Evolutionary conservation across 352 stramenopile species (phyloP), one percentile per base, ranked within the genome.

Genomic region (Globisporangium carolinianum): DNA sequence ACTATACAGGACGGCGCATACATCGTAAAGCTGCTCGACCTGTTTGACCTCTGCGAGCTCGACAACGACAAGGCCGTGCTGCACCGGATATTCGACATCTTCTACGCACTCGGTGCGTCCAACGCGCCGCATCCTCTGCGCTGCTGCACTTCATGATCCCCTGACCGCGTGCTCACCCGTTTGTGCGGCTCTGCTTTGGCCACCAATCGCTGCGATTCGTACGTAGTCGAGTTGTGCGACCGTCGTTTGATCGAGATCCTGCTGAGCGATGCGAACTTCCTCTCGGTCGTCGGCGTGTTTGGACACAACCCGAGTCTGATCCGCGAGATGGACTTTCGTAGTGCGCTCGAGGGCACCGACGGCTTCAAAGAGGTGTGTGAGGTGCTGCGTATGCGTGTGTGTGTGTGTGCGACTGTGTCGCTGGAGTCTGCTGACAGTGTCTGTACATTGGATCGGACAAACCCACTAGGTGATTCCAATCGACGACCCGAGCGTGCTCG

Each of bases 211-310:
- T 32, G 24, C 24, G 24, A 32, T 32, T 32, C 24, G 24, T 32
- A 48, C 10, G 39, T 52, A 94, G 84, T 92, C 3, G 80, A 92
- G 61, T 61, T 94, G 53, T 87, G 78, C 60, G 82, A 92, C 53
- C 78, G 76, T 9, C 60, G 61, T 2, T 47, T 94, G 41, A 71
- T 92, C 32, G 76, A 91, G 56, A 71, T 88, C 48, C 60, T 94
- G 45, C 62, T 94, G 35, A 87, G 58, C 56, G 82, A 92, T 51
- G 55, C 67, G 15, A 88, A 92, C 63, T 94, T 94, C 53, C 66
- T 92, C 49, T 89, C 83, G 41, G 79, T 94, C 14, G 72, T 94
- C 39, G 82, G 81, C 52, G 81, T 92, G 15, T 82, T 94, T 39
- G 84, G 82, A 12, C 75, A 89, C 66, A 94, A 94, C 57, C 84